These are phyloP conservation scores for Ceratocystis smalleyi DNA, from an alignment of 2,329 filamentous ascomycete species.

Conservation along the genomic window DNA sequence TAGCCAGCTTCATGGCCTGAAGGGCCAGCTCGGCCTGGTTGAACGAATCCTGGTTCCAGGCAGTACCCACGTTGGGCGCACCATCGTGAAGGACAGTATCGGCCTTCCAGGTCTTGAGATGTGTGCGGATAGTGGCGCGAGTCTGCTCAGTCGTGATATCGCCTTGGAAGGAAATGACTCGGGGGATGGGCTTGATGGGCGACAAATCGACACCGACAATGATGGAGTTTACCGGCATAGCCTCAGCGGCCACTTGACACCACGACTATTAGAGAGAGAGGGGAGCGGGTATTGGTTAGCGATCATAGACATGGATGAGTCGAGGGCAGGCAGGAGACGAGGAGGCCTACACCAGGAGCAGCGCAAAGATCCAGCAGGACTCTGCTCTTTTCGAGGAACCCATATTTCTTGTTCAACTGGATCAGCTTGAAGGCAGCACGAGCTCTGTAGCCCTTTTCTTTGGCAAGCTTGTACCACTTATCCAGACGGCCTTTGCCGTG, in stretches of 20 bases:
- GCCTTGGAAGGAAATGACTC: slow-evolving; percentile 88
- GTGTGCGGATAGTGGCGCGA: slow-evolving; percentile 70
- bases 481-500: slow-evolving; percentile 96
- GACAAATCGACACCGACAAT: slow-evolving; percentile 90
- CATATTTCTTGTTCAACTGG: slow-evolving; percentile 98
- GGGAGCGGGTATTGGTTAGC: slow-evolving; percentile 20
- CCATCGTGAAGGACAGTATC: slow-evolving; percentile 94
- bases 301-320: neutral
- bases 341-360: slow-evolving; percentile 61
- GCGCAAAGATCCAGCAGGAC: slow-evolving; percentile 95
- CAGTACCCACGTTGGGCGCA: slow-evolving; percentile 92
- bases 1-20: slow-evolving; percentile 82
- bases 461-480: slow-evolving; percentile 97
- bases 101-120: slow-evolving; percentile 91
- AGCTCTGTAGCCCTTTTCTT: slow-evolving; percentile 93
- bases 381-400: slow-evolving; percentile 91
- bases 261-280: slow-evolving; percentile 45
- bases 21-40: slow-evolving; percentile 87
- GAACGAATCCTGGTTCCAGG: slow-evolving; percentile 97
- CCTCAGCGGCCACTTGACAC: slow-evolving; percentile 92
- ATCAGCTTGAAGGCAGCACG: slow-evolving; percentile 96
- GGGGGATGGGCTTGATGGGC: slow-evolving; percentile 89
- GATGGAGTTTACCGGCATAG: slow-evolving; percentile 77
- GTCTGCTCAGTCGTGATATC: slow-evolving; percentile 98
- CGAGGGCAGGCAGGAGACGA: neutral